phyloP scores from a whole-genome alignment of 2,329 filamentous ascomycete species.

The Fusarium duplospermum region DNA sequence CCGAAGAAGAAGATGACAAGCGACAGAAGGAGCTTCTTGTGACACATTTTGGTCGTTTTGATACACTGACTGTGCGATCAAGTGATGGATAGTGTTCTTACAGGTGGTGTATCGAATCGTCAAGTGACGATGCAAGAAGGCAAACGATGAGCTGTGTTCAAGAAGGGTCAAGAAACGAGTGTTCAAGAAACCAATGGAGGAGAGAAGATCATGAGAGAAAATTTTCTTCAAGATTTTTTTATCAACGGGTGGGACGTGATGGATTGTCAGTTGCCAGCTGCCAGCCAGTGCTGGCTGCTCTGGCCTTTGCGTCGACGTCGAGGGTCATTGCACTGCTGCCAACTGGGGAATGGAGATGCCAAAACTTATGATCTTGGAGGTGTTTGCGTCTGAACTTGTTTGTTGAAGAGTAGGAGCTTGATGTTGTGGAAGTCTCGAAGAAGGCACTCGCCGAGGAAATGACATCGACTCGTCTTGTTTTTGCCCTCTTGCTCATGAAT shows the following conservation, averaged over 20 bases:
- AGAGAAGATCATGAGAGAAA: background rate
- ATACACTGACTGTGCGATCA: background rate
- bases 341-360: background rate
- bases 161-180: background rate
- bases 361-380: background rate
- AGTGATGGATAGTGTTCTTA: background rate
- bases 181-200: background rate
- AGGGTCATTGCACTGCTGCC: background rate
- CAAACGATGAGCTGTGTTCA: background rate
- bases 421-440: background rate
- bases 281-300: background rate
- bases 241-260: background rate
- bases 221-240: background rate
- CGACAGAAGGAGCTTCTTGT: background rate
- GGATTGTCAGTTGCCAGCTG: background rate
- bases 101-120: background rate
- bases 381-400: background rate
- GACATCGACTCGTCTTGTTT: background rate
- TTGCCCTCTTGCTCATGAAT: background rate
- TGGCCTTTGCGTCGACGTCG: background rate
- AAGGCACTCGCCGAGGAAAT: background rate
- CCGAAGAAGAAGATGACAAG: background rate
- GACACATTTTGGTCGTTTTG: background rate
- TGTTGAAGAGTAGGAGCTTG: background rate
- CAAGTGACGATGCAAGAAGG: background rate